Evolutionary conservation across 768 basidiomycete genomes (phyloP).

Genomic region (Rhizopogon rudus): DNA sequence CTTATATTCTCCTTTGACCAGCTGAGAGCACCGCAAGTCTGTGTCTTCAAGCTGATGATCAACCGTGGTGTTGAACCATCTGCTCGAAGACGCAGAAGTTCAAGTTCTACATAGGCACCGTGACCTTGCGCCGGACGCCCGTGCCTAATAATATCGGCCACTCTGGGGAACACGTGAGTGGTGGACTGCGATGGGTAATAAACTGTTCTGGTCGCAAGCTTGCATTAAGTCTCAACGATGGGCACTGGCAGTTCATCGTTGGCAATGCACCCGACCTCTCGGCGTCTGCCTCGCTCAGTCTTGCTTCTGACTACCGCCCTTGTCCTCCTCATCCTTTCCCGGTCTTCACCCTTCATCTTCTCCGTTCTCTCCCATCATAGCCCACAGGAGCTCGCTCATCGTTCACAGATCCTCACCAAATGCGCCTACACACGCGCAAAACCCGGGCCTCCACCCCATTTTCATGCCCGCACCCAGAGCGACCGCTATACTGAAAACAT

Average conservation of each 20-base stretch:
- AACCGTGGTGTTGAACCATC: no score
- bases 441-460: conserved; percentile 42
- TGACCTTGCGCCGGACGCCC: no score
- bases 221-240: neutral
- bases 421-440: conserved; percentile 39
- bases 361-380: neutral
- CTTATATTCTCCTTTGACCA: no score
- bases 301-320: neutral
- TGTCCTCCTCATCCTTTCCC: neutral
- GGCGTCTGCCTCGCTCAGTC: neutral
- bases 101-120: no score
- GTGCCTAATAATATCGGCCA: no score
- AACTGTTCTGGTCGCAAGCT: neutral
- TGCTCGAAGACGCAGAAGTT: no score
- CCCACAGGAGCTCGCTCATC: conserved; percentile 7
- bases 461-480: conserved; percentile 45
- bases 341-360: neutral
- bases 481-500: conserved; percentile 66
- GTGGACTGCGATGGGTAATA: no score
- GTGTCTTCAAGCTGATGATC: no score
- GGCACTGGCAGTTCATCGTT: neutral
- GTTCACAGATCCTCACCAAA: conserved; percentile 29
- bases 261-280: neutral
- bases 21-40: no score
- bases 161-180: no score